Conservation (phyloP, 352 stramenopile species). For the Phytophthora uliginosa region DNA sequence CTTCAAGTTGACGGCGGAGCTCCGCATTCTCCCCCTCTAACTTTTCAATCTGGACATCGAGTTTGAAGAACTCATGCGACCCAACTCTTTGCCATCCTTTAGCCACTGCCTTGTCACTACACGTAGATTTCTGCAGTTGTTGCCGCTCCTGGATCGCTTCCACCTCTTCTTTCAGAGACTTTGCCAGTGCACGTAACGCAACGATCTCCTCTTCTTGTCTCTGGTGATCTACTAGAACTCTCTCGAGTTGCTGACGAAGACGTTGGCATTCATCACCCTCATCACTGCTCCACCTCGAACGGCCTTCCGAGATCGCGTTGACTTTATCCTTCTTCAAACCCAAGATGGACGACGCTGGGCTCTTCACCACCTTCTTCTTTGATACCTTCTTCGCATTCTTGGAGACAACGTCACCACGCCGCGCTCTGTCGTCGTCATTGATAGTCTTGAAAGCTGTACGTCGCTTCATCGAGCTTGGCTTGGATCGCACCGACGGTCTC, state of each 20-base stretch:
- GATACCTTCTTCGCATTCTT: conserved; percentile 18
- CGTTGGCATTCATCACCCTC: conserved; percentile 40
- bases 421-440: not conserved
- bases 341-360: conserved; percentile 15
- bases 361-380: conserved; percentile 14
- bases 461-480: conserved; percentile 30
- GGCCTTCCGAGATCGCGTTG: not conserved
- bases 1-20: conserved; percentile 36
- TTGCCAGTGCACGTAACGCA: conserved; percentile 60
- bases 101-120: not conserved
- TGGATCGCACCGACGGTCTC: conserved; percentile 5
- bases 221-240: conserved; percentile 53
- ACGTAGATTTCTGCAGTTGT: conserved; percentile 6
- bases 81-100: not conserved
- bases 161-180: conserved; percentile 66
- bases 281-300: conserved; percentile 11
- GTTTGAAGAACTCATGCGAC: conserved; percentile 58
- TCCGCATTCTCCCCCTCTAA: conserved; percentile 49
- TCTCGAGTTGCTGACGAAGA: conserved; percentile 61
- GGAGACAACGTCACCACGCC: not conserved
- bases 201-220: conserved; percentile 72
- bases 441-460: conserved; percentile 11
- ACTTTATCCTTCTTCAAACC: conserved; percentile 10
- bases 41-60: conserved; percentile 58
- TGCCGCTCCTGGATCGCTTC: conserved; percentile 46